Conservation (phyloP, 2,329 filamentous ascomycete species). For the Cercospora canescens region DNA sequence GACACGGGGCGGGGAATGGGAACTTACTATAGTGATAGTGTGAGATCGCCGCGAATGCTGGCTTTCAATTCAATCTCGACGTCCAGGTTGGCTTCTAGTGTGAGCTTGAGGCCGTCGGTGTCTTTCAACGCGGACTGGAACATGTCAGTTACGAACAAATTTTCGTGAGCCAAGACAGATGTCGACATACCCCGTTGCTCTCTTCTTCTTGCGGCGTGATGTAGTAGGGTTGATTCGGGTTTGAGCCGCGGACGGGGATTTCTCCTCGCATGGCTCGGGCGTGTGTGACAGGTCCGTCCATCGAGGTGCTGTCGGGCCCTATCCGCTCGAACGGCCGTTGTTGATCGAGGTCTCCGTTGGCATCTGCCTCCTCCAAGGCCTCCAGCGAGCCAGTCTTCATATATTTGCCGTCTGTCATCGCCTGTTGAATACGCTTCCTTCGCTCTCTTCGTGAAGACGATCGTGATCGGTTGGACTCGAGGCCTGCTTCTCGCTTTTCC, state of each 20-base stretch:
- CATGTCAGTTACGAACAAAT: not conserved
- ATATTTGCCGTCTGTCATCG: constrained; percentile 50
- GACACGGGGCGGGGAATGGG: not conserved
- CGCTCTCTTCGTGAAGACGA: constrained; percentile 50
- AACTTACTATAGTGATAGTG: constrained; percentile 73
- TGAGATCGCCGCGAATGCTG: constrained; percentile 80
- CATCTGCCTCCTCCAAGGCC: constrained; percentile 54
- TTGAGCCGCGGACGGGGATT: constrained; percentile 54
- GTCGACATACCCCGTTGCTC: constrained; percentile 18
- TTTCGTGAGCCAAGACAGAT: not conserved
- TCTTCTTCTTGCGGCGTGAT: constrained; percentile 29
- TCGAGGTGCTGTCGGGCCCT: constrained; percentile 56
- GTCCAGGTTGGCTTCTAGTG: constrained; percentile 76
- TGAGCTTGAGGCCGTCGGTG: constrained; percentile 68
- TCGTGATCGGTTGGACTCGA: constrained; percentile 47
- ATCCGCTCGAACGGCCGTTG: constrained; percentile 58
- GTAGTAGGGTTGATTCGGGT: constrained; percentile 52
- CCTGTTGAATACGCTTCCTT: constrained; percentile 48
- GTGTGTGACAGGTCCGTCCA: constrained; percentile 58
- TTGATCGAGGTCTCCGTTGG: constrained; percentile 48
- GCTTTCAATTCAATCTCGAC: constrained; percentile 85
- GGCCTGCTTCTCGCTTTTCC: constrained; percentile 32
- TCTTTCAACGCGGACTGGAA: constrained; percentile 45
- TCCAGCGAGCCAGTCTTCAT: constrained; percentile 53
- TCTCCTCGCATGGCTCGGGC: constrained; percentile 56